Base-by-base conservation (phyloP, 2,329 filamentous ascomycete species). In the Phyllosticta capitalensis region DNA sequence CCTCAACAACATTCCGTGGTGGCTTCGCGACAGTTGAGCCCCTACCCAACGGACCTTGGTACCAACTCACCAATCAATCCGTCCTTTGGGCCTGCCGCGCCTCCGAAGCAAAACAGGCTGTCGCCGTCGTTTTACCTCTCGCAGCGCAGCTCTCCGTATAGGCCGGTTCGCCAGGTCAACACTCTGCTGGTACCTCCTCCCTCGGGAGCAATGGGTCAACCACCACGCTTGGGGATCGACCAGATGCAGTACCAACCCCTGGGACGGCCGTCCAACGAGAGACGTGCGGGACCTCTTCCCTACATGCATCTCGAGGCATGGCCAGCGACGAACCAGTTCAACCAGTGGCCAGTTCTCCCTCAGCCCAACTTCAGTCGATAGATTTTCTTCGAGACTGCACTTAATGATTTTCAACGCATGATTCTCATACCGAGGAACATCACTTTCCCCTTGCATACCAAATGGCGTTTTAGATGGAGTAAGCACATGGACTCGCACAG, bases 181-280 rank as follows among this genome's bases (percentile, higher is more conserved):
- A 95, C 90, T 0, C 82, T 97, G n/a, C 79, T 96, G 28, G 90
- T 94, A 61, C 92, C 92, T 30, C 90, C 91, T 6, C 89, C 91
- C 0, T 88, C 89, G 22, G 81, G 85, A 9, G 90, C 90, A 7
- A 81, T 95, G 63, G 87, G 92, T 54, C 75, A 76, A 54, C 73
- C 75, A 9, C 71, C 74, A 10, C 70, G 71, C 52, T 73, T 72
- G 45, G 71, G 78, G 19, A 72, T 74, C 61, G 75, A 78, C 56
- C 76, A 78, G 61, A 79, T 80, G 78, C 77, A 79, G 55, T 80
- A 80, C 60, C 77, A 79, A 63, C 74, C 77, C 9, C 66, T 80
- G 20, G 76, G 76, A 9, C 72, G 76, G 60, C 75, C 76, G 3
- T 72, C 70, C 59, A 77, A 76, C 22, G 75, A 78, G 58, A 71